These are phyloP conservation scores for Trichophyton mentagrophytes DNA, from an alignment of 2,329 filamentous ascomycete species.

Conservation along the genomic window DNA sequence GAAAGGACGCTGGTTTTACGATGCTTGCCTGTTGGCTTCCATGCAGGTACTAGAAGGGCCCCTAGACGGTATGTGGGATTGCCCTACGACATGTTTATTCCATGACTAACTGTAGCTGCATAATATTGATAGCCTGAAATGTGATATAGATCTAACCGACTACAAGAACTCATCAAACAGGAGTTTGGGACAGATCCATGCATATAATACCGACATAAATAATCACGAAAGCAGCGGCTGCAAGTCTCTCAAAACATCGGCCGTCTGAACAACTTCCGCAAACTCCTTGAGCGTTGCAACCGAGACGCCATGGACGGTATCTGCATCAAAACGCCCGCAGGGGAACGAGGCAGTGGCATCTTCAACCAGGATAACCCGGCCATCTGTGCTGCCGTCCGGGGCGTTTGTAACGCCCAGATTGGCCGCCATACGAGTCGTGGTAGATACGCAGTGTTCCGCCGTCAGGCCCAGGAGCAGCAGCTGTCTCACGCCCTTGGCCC, in stretches of 20 bases:
- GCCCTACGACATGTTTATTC: not conserved
- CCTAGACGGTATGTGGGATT: not conserved
- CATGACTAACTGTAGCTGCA: not conserved
- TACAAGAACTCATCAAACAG: not conserved
- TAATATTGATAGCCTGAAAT: not conserved
- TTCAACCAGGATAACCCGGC: slow-evolving; percentile 30
- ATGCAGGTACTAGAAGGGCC: not conserved
- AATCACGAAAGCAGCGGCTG: not conserved
- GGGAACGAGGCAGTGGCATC: slow-evolving; percentile 38
- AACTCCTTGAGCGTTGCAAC: slow-evolving; percentile 38
- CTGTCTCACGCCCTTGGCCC: slow-evolving; percentile 24
- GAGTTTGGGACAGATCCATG: not conserved
- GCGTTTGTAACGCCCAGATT: slow-evolving; percentile 33
- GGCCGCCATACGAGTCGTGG: slow-evolving; percentile 36
- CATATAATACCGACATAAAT: not conserved
- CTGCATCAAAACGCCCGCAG: slow-evolving; percentile 33
- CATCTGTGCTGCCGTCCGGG: slow-evolving; percentile 10
- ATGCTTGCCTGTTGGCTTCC: not conserved
- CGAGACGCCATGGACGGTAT: slow-evolving; percentile 35
- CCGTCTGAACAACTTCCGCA: slow-evolving; percentile 29
- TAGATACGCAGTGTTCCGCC: slow-evolving; percentile 41
- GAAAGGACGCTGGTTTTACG: too few species aligned
- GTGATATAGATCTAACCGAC: too few species aligned
- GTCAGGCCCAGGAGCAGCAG: slow-evolving; percentile 34
- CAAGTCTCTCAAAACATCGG: slow-evolving; percentile 27